phyloP scores from a whole-genome alignment of 371 early-diverging fungal genomes.

The Rhizopus sp. region DNA sequence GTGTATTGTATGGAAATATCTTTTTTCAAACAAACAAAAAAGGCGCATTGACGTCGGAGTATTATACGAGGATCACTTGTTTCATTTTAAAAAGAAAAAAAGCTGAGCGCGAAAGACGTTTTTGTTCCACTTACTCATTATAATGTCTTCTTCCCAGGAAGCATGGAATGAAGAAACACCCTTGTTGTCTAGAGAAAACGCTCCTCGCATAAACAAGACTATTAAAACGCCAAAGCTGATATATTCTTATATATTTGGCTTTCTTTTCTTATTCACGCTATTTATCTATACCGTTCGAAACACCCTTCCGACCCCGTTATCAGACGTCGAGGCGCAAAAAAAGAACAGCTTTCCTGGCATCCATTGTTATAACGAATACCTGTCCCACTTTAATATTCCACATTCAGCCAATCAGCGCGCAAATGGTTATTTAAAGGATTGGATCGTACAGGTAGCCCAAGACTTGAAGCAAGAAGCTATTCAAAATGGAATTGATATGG shows the following conservation, averaged over 20 bases:
- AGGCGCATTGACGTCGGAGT: too few relatives aligned
- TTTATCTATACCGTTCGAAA: slow-evolving; percentile 23
- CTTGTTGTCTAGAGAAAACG: neutral
- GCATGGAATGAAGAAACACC: slow-evolving; percentile 18
- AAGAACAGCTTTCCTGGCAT: slow-evolving; percentile 47
- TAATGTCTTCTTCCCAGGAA: slow-evolving; percentile 7
- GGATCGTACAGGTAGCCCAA: slow-evolving; percentile 39
- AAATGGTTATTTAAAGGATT: slow-evolving; percentile 33
- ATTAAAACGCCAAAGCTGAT: slow-evolving; percentile 11
- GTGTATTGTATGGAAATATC: too few relatives aligned
- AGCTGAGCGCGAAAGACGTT: neutral
- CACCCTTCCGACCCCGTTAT: slow-evolving; percentile 47
- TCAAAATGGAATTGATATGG: slow-evolving; percentile 42
- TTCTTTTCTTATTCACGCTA: slow-evolving; percentile 14
- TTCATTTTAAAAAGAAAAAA: neutral
- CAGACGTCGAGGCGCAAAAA: slow-evolving; percentile 42
- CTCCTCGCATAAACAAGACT: neutral
- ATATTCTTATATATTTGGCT: slow-evolving; percentile 27
- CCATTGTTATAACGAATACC: slow-evolving; percentile 54
- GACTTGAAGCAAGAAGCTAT: slow-evolving; percentile 45
- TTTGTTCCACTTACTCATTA: neutral
- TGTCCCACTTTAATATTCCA: slow-evolving; percentile 53
- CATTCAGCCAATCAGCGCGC: slow-evolving; percentile 59
- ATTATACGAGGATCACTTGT: too few relatives aligned
- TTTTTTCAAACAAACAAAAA: too few relatives aligned